Evolutionary conservation across 768 basidiomycete species (phyloP), one percentile per base, ranked within the genome.

Genomic region (Coprinellus aureogranulatus): DNA sequence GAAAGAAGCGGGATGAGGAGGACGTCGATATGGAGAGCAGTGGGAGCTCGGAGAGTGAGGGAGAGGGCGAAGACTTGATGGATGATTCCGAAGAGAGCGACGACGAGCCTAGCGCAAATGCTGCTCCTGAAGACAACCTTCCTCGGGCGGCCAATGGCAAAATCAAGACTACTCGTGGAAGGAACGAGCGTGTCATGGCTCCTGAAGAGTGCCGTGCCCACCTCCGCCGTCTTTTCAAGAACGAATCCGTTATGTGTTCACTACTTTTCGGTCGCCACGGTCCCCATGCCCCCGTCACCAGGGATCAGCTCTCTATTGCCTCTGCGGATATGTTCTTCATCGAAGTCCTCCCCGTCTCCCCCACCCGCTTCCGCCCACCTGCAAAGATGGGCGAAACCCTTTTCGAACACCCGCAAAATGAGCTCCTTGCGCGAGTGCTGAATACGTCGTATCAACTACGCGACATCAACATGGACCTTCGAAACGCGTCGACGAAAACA

Each of bases 311-410:
- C 9, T 85, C 85, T 6, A 72, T 82, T 28, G 89, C 89, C 9
- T 88, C 86, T 28, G 89, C 94, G 44, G 97, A 98, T 69, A 94
- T 98, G 84, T 98, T 98, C 73, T 99, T 99, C 80, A 78, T 98
- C 77, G 91, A 95, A 31, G 93, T 91, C 53, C 71, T 99, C 22
- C 86, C 93, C 28, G 90, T 98, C 20, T 83, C 94, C 16, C 97
- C 97, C 16, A 96, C 93, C 6, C 90, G 96, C 34, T 99, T 98
- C 79, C 87, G 97, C 46, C 97, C 97, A 3, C 90, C 97, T 2
- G 83, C 92, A 2, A 89, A 87, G 67, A 83, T 98, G 87, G 92
- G 87, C 53, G 97, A 95, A 54, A 88, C 86, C 44, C 78, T 97
- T 0, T 98, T 98, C 71, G 97, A 99, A 68, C 94, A 98, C 72